Evolutionary conservation across 148 eudicot genomes (phyloP).

Genomic region (Suaeda aralocaspica): DNA sequence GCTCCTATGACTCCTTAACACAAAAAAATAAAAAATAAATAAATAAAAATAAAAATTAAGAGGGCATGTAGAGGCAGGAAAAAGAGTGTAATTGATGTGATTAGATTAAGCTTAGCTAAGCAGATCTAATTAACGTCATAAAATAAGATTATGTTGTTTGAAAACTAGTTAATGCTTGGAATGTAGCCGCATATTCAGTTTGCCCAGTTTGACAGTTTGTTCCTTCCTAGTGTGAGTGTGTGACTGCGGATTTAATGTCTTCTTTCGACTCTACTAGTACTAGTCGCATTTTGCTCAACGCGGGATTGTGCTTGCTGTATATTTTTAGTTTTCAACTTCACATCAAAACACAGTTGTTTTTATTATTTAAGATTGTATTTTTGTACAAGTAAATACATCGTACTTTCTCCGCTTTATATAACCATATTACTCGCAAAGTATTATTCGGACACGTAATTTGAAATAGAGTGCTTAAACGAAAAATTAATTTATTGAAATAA

Average conservation of each 20-base stretch:
- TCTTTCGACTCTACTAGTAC: not conserved
- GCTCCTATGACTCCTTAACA: no score
- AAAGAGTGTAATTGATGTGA: constrained; percentile 1
- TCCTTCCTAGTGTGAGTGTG: not conserved
- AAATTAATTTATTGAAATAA: no score
- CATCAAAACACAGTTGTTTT: constrained; percentile 9
- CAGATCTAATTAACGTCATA: constrained; percentile 1
- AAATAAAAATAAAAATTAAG: no score
- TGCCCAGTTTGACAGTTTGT: not conserved
- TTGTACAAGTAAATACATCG: no score
- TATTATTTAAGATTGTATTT: no score
- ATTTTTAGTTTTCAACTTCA: not conserved
- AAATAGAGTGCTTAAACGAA: no score
- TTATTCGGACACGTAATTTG: no score
- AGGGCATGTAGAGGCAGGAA: not conserved
- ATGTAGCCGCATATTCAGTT: not conserved
- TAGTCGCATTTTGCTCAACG: not conserved
- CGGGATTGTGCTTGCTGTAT: not conserved
- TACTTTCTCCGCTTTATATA: no score
- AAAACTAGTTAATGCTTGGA: not conserved
- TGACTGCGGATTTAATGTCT: not conserved
- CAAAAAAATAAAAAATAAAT: no score
- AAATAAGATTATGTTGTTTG: not conserved
- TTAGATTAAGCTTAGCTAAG: constrained; percentile 17
- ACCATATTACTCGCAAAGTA: no score